Percentiles rank a stretch among this genome's conserved stretches.
Conservation (phyloP, 805 yeast genomes). For the Cyberlindnera mrakii region DNA sequence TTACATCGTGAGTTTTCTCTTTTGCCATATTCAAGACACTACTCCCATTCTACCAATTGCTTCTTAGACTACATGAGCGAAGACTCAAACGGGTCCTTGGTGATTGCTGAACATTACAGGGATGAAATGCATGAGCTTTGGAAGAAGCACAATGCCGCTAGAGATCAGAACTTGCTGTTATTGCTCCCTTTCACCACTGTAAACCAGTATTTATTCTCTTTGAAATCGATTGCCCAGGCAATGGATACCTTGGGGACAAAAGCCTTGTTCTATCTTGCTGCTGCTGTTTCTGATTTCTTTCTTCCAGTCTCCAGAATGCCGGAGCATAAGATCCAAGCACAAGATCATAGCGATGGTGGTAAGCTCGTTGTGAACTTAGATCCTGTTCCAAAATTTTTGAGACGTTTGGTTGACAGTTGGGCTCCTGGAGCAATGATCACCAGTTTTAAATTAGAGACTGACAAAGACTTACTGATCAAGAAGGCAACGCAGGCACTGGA, state of each 20-base stretch:
- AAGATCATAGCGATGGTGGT: conserved; percentile 49
- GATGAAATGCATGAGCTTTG: conserved; percentile 54
- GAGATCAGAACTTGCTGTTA: conserved; percentile 32
- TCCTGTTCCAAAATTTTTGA: conserved; percentile 92
- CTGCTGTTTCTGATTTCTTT: conserved; percentile 96
- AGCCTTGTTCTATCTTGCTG: conserved; percentile 84
- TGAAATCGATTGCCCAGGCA: conserved; percentile 57
- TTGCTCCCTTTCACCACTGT: conserved; percentile 90
- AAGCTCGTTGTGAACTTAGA: conserved; percentile 80
- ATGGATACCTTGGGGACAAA: conserved; percentile 48
- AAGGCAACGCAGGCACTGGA: conserved; percentile 78
- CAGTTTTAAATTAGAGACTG: conserved; percentile 92
- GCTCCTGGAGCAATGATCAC: conserved; percentile 93
- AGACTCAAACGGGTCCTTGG: conserved; percentile 41
- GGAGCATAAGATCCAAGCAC: conserved; percentile 91
- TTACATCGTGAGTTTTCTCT: conserved; percentile 88
- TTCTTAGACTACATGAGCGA: conserved; percentile 77
- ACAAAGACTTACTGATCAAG: conserved; percentile 54
- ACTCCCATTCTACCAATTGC: conserved; percentile 76
- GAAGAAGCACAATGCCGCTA: conserved; percentile 42
- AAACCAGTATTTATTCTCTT: conserved; percentile 84
- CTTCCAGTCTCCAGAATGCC: conserved; percentile 81
- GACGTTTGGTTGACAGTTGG: conserved; percentile 87
- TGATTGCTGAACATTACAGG: conserved; percentile 55
- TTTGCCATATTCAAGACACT: conserved; percentile 87